Evolutionary conservation across 2,329 filamentous ascomycete species (phyloP), one percentile per base, ranked within the genome.

Genomic region (Cylindrodendrum hubeiense): DNA sequence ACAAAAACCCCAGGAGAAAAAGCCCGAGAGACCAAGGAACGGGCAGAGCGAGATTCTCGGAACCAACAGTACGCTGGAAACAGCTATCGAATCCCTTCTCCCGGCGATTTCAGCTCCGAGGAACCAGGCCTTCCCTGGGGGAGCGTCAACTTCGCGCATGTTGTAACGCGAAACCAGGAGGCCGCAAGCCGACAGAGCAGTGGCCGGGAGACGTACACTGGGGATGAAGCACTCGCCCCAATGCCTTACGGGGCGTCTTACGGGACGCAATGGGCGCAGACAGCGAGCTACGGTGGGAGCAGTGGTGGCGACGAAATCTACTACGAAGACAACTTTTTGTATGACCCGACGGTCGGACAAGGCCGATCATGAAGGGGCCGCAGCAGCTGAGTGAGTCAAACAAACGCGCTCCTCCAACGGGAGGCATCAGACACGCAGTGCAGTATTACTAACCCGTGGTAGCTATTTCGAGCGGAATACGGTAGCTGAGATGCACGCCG

Each of bases 111-210:
- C 37, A 79, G 78, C 63, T 75, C 74, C 37, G 85, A 86, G 52
- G 83, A 86, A 13, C 83, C 88, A 0, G 91, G 91, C 0, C 81
- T 93, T 3, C 91, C 91, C 0, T 94, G 91, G 92, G 92, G 92
- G 37, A 86, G 90, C 21, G 78, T 93, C 68, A 91, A 86, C 66
- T 84, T 93, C 79, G 84, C 81, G 41, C 84, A 85, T 69, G 80
- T 87, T 26, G 78, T 88, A 0, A 77, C 83, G 8, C 79, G 82
- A 54, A 86, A 86, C 49, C 84, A 87, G 71, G 85, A 86, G 69
- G 78, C 78, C 8, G 79, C 83, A 63, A 83, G 82, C 69, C 79
- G 79, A 33, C 80, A 80, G 9, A 82, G 81, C 63, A 83, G 81
- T 69, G 77, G 79, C 9, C 76, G 76, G 17, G 79, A 74, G 57